Evolutionary conservation across 768 basidiomycete genomes (phyloP).

Genomic region (Fomitopsis pulvina): DNA sequence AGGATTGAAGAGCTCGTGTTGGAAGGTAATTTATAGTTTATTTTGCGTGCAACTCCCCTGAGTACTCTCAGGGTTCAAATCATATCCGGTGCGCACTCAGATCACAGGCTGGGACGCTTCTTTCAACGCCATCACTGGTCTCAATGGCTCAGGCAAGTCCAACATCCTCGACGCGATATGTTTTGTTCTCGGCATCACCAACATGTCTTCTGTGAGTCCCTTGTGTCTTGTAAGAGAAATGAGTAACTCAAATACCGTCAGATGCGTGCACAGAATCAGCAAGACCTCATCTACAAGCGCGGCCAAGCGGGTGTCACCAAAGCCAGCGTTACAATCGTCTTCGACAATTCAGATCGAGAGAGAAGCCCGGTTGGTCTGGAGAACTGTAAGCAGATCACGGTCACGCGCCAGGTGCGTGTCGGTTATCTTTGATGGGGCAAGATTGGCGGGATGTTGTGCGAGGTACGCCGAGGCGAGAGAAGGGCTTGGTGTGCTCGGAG

Average conservation of each 20-base stretch:
- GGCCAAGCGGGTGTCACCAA: conserved; percentile 96
- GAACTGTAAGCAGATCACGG: conserved; percentile 82
- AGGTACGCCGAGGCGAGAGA: too few relatives aligned
- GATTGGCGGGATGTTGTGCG: too few relatives aligned
- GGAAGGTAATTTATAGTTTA: conserved; percentile 50
- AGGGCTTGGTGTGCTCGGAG: background rate
- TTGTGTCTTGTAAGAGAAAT: background rate
- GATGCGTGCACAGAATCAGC: conserved; percentile 94
- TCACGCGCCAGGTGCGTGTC: conserved; percentile 80
- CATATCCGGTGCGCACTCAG: conserved; percentile 92
- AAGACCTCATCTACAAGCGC: conserved; percentile 98
- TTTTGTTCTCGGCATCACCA: conserved; percentile 96
- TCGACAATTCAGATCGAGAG: conserved; percentile 89
- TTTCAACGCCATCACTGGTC: conserved; percentile 97
- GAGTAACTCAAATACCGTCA: conserved; percentile 20
- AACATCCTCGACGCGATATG: conserved; percentile 99
- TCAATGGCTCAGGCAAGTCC: conserved; percentile 95
- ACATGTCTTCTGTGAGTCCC: conserved; percentile 75
- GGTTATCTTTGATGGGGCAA: background rate
- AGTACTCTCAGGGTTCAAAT: conserved; percentile 79
- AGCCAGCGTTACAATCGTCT: conserved; percentile 97
- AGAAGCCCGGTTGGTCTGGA: conserved; percentile 82
- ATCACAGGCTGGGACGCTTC: conserved; percentile 97
- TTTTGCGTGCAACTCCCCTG: background rate
- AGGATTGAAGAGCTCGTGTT: conserved; percentile 93